Percentiles rank a stretch among this genome's conserved stretches.
phyloP scores from a whole-genome alignment of 768 basidiomycete species.

The Phaffia tasmanica region DNA sequence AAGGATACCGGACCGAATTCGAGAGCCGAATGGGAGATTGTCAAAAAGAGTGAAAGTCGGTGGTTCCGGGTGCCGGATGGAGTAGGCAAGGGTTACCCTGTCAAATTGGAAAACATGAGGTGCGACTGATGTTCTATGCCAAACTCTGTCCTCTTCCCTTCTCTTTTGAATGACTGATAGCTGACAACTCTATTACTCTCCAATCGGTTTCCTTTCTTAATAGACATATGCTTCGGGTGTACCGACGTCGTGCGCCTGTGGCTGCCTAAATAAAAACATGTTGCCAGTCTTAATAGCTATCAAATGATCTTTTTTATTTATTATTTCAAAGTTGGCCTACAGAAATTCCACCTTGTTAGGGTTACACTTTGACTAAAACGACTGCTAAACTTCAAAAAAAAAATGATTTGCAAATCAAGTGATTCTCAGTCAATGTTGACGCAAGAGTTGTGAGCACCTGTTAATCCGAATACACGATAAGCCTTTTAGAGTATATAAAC shows the following conservation, averaged over 20 bases:
- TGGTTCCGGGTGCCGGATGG: slow-evolving; percentile 24
- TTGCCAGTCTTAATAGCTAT: too few relatives aligned
- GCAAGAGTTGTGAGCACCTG: too few relatives aligned
- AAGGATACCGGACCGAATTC: slow-evolving; percentile 8
- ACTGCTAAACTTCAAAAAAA: too few relatives aligned
- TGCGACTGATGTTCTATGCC: not conserved
- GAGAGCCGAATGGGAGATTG: slow-evolving; percentile 22
- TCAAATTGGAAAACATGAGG: slow-evolving; percentile 27
- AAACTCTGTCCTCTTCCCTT: slow-evolving; percentile 5
- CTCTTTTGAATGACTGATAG: not conserved
- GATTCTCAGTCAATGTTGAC: too few relatives aligned
- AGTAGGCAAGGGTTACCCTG: slow-evolving; percentile 20
- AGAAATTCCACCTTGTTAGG: too few relatives aligned
- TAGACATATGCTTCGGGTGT: slow-evolving; percentile 24
- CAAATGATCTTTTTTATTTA: too few relatives aligned
- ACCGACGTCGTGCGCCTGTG: slow-evolving; percentile 12
- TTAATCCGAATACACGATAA: too few relatives aligned
- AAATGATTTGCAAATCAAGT: too few relatives aligned
- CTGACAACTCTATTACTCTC: not conserved
- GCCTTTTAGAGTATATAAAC: too few relatives aligned
- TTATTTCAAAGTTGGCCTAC: too few relatives aligned
- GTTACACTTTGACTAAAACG: too few relatives aligned
- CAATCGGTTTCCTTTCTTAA: not conserved
- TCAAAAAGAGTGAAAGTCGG: slow-evolving; percentile 25
- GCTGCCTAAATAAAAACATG: too few relatives aligned